Percentiles rank a stretch among this genome's conserved stretches.
These are phyloP conservation scores for Epichloe elymi DNA, from an alignment of 2,329 filamentous ascomycete species.

Conservation along the genomic window DNA sequence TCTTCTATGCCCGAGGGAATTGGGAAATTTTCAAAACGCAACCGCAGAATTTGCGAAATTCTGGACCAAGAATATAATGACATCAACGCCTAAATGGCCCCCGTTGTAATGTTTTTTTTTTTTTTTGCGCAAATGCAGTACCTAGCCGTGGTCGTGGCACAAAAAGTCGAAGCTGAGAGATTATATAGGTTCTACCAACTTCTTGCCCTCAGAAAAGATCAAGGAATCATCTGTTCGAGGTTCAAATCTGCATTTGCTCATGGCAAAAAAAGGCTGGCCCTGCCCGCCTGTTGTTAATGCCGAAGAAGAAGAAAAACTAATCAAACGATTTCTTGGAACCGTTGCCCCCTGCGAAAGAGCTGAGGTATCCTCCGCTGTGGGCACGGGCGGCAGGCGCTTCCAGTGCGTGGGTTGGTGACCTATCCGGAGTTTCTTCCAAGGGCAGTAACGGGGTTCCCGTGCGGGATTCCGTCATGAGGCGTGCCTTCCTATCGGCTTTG, in stretches of 20 bases:
- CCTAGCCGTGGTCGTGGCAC: too few species aligned
- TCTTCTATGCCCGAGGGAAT: too few species aligned
- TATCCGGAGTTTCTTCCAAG: constrained; percentile 32
- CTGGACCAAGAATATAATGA: too few species aligned
- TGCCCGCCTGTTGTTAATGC: background rate
- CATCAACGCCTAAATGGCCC: too few species aligned
- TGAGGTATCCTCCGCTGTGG: constrained; percentile 33
- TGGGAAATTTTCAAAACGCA: too few species aligned
- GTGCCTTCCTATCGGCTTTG: constrained; percentile 72
- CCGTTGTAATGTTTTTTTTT: too few species aligned
- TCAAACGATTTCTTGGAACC: constrained; percentile 48
- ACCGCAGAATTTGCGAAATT: too few species aligned
- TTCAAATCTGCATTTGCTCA: background rate
- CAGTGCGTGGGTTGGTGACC: background rate
- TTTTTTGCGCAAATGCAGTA: too few species aligned
- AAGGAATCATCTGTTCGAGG: too few species aligned
- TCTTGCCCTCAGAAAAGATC: too few species aligned
- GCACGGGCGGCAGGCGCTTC: constrained; percentile 19
- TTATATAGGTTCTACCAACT: too few species aligned
- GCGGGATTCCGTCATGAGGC: constrained; percentile 38
- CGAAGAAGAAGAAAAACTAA: constrained; percentile 11
- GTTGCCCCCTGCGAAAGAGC: constrained; percentile 20
- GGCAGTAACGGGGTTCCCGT: constrained; percentile 48
- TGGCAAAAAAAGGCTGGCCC: background rate
- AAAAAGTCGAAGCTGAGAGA: too few species aligned